phyloP scores from a whole-genome alignment of 495 filamentous ascomycete species.

The Lophiostoma macrostomum region DNA sequence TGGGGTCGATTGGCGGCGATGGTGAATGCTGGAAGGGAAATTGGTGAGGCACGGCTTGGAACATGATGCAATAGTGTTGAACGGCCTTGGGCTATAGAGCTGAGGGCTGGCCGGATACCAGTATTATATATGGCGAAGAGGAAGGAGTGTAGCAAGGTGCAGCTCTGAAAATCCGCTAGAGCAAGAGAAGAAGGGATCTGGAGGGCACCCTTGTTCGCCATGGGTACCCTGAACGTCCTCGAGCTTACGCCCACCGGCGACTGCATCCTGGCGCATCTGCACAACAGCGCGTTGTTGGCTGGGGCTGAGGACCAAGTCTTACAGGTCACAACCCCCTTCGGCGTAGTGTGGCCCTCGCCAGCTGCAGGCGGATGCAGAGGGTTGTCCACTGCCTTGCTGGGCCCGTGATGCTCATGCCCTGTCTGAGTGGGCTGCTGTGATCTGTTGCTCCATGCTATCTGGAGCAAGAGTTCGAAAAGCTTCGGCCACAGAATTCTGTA shows the following conservation, averaged over 20 bases:
- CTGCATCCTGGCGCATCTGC: conserved; percentile 8
- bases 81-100: conserved; percentile 6
- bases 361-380: conserved; percentile 17
- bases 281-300: conserved; percentile 6
- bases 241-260: conserved; percentile 11
- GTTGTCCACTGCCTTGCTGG: too few species aligned
- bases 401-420: too few species aligned
- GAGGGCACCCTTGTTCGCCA: conserved; percentile 1
- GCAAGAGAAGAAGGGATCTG: conserved; percentile 11
- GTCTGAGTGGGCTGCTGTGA: too few species aligned
- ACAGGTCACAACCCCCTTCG: conserved; percentile 18
- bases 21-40: conserved; percentile 11
- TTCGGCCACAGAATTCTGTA: background rate
- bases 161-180: conserved; percentile 9
- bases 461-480: too few species aligned
- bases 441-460: too few species aligned
- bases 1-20: conserved; percentile 16
- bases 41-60: conserved; percentile 23
- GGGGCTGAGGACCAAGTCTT: conserved; percentile 26
- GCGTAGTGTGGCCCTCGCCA: conserved; percentile 6
- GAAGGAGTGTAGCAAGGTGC: conserved; percentile 8
- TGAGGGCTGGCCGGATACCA: conserved; percentile 16
- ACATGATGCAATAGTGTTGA: conserved; percentile 18
- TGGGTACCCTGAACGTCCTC: conserved; percentile 18
- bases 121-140: conserved; percentile 26